These are phyloP conservation scores for Stenogyne calaminthoides DNA, from an alignment of 305 asterid genomes.

Conservation along the genomic window DNA sequence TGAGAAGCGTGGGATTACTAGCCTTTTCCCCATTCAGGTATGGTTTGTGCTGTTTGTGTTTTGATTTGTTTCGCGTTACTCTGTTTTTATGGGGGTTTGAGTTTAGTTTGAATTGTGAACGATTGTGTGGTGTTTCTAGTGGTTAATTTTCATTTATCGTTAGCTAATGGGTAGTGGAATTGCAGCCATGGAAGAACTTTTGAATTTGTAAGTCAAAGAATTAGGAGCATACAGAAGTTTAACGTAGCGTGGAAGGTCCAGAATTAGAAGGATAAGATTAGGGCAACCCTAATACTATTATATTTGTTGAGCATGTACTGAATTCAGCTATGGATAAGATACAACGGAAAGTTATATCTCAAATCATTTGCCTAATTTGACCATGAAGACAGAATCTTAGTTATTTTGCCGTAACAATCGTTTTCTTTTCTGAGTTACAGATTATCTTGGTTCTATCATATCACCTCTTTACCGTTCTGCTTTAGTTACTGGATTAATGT, in stretches of 20 bases:
- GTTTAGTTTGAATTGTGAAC: background rate
- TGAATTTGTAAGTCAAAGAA: background rate
- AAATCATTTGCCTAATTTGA: background rate
- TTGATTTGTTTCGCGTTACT: background rate
- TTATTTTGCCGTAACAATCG: background rate
- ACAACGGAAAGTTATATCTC: background rate
- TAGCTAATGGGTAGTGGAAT: background rate
- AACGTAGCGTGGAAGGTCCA: background rate
- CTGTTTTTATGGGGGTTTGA: background rate
- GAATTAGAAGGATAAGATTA: constrained; percentile 9
- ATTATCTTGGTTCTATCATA: background rate
- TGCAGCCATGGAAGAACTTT: background rate
- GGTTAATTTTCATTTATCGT: background rate
- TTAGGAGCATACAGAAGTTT: background rate
- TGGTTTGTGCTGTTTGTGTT: background rate
- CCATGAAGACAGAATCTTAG: background rate
- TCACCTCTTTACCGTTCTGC: background rate
- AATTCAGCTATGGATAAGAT: background rate
- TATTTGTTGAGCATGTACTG: background rate
- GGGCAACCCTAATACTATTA: background rate
- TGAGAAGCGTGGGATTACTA: constrained; percentile 70
- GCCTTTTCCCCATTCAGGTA: constrained; percentile 91
- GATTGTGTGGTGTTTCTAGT: background rate
- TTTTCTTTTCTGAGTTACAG: background rate
- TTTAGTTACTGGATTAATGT: background rate